Conservation (phyloP, 768 basidiomycete genomes). For the Xerocomellus chrysenteron region DNA sequence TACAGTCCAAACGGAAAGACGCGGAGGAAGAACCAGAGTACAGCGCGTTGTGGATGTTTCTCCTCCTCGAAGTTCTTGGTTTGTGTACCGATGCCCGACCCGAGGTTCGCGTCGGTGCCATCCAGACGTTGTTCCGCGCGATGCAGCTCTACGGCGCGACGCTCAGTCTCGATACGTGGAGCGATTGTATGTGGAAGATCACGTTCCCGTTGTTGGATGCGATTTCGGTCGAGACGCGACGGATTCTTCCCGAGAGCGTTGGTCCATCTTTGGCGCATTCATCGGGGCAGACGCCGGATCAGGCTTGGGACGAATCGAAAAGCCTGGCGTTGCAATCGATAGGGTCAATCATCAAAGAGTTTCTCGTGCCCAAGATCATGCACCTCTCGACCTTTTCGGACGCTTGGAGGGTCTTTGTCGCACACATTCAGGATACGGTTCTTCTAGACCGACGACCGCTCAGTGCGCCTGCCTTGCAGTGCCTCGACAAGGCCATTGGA, state of each 20-base stretch:
- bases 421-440: conserved; percentile 69
- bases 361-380: conserved; percentile 72
- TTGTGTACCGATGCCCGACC: conserved; percentile 79
- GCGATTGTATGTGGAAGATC: conserved; percentile 87
- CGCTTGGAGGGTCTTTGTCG: conserved; percentile 75
- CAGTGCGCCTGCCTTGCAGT: conserved; percentile 82
- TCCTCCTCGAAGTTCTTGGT: conserved; percentile 78
- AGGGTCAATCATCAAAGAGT: conserved; percentile 81
- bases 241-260: conserved; percentile 17
- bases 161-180: conserved; percentile 81
- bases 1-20: conserved; percentile 78
- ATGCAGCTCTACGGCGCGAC: conserved; percentile 92
- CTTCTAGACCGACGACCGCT: conserved; percentile 64
- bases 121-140: conserved; percentile 92
- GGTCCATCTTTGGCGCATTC: conserved; percentile 6
- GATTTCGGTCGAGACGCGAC: conserved; percentile 56
- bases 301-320: conserved; percentile 86
- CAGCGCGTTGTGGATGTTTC: conserved; percentile 91
- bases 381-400: conserved; percentile 64
- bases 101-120: conserved; percentile 91
- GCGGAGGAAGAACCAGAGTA: conserved; percentile 65
- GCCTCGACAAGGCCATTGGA: conserved; percentile 75
- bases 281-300: conserved; percentile 24
- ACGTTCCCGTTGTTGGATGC: conserved; percentile 84
- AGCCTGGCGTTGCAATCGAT: conserved; percentile 81